phyloP scores from a whole-genome alignment of 2,329 filamentous ascomycete species.

The Fusarium palustre region DNA sequence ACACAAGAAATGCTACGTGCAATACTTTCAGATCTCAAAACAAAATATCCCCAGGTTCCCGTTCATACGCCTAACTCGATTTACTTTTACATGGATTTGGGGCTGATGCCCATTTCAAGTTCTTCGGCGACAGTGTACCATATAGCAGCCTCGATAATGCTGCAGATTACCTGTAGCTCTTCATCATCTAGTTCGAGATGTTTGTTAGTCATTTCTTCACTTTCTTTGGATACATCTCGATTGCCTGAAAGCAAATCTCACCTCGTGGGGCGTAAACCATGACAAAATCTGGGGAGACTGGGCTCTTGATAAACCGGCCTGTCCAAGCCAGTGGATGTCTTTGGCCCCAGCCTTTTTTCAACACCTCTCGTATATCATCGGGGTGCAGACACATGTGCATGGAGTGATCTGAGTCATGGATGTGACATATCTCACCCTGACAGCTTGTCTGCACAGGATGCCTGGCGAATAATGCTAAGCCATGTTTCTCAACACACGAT shows the following conservation, averaged over 20 bases:
- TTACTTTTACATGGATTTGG: slow-evolving; percentile 24
- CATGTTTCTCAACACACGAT: slow-evolving; percentile 86
- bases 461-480: slow-evolving; percentile 77
- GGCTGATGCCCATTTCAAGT: slow-evolving; percentile 51
- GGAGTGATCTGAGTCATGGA: slow-evolving; percentile 80
- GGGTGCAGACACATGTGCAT: slow-evolving; percentile 86
- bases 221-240: neutral
- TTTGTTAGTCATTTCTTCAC: slow-evolving; percentile 1
- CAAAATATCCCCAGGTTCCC: neutral
- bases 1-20: slow-evolving; percentile 10
- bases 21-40: slow-evolving; percentile 1
- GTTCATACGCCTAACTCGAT: slow-evolving; percentile 5
- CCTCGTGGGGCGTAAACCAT: slow-evolving; percentile 84
- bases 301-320: slow-evolving; percentile 70
- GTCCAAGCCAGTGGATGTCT: slow-evolving; percentile 74
- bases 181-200: slow-evolving; percentile 60
- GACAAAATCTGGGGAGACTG: slow-evolving; percentile 79
- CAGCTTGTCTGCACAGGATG: slow-evolving; percentile 76
- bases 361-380: slow-evolving; percentile 76
- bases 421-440: slow-evolving; percentile 84
- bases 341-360: slow-evolving; percentile 85
- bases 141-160: slow-evolving; percentile 78
- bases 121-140: slow-evolving; percentile 71
- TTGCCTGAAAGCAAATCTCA: slow-evolving; percentile 46
- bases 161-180: slow-evolving; percentile 74